A percentile compares a stretch with the other conserved stretches of the same genome.
phyloP scores from a whole-genome alignment of 2,329 filamentous ascomycete genomes.

The Epichloe aotearoae region DNA sequence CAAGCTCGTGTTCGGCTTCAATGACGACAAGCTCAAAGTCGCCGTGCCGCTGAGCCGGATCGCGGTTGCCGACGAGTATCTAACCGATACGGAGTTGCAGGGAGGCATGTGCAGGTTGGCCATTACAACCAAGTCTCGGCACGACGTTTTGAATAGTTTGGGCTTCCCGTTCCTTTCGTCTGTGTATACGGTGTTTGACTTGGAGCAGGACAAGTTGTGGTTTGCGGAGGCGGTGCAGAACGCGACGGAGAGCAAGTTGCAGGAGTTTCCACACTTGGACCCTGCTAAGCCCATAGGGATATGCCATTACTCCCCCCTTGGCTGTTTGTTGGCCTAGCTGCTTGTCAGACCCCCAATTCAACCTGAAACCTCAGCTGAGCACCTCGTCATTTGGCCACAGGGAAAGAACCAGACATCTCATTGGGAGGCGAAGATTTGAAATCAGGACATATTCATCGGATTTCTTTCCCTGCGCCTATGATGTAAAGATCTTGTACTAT shows the following conservation, averaged over 20 bases:
- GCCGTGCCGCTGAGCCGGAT: background rate
- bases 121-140: background rate
- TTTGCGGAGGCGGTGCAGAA: background rate
- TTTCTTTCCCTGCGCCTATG: too few relatives aligned
- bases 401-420: too few relatives aligned
- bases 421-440: too few relatives aligned
- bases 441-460: too few relatives aligned
- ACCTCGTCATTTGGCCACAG: too few relatives aligned
- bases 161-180: background rate
- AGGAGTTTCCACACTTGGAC: background rate
- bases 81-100: accelerated
- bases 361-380: too few relatives aligned
- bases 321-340: too few relatives aligned
- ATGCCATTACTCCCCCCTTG: too few relatives aligned
- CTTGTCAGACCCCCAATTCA: too few relatives aligned
- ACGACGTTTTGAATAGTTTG: background rate
- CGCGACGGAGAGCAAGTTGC: background rate
- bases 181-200: background rate
- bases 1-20: background rate
- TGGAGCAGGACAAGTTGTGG: background rate
- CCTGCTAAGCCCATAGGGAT: accelerated
- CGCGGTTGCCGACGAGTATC: background rate
- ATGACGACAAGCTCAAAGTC: background rate
- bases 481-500: too few relatives aligned
- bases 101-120: background rate